phyloP scores from a whole-genome alignment of 371 early-diverging fungal genomes.

The Haplosporangium sp. region DNA sequence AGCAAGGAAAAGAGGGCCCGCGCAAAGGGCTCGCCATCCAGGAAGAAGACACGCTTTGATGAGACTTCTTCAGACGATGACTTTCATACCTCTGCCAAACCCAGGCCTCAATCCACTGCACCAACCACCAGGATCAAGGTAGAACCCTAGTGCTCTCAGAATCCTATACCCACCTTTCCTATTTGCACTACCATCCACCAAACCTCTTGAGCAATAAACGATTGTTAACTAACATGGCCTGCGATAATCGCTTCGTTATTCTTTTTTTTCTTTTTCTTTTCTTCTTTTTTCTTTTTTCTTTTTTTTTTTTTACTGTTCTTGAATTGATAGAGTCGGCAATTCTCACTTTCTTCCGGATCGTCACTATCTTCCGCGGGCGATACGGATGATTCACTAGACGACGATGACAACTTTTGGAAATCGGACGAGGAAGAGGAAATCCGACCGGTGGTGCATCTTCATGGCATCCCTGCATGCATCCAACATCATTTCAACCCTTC shows the following conservation, averaged over 20 bases:
- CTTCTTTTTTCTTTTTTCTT: slow-evolving; percentile 4
- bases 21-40: slow-evolving; percentile 32
- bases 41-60: slow-evolving; percentile 51
- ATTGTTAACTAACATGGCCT: no score
- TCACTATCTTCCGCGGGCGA: slow-evolving; percentile 54
- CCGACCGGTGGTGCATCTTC: slow-evolving; percentile 36
- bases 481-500: slow-evolving; percentile 53
- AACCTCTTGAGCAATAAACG: slow-evolving; percentile 38
- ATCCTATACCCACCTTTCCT: slow-evolving; percentile 1
- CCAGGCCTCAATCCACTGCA: slow-evolving; percentile 32
- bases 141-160: slow-evolving; percentile 16
- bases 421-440: slow-evolving; percentile 51
- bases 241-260: no score
- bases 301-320: not conserved
- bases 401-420: slow-evolving; percentile 43
- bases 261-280: no score
- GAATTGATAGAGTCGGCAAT: slow-evolving; percentile 45
- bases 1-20: slow-evolving; percentile 44
- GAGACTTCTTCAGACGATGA: slow-evolving; percentile 55
- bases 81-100: slow-evolving; percentile 50
- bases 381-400: slow-evolving; percentile 46
- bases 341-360: slow-evolving; percentile 50
- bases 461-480: slow-evolving; percentile 52
- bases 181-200: not conserved
- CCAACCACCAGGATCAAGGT: slow-evolving; percentile 56